Percentiles rank a stretch among this genome's conserved stretches.
Evolutionary conservation across 257 asterid species (phyloP).

Genomic region (Solanum virginianum): DNA sequence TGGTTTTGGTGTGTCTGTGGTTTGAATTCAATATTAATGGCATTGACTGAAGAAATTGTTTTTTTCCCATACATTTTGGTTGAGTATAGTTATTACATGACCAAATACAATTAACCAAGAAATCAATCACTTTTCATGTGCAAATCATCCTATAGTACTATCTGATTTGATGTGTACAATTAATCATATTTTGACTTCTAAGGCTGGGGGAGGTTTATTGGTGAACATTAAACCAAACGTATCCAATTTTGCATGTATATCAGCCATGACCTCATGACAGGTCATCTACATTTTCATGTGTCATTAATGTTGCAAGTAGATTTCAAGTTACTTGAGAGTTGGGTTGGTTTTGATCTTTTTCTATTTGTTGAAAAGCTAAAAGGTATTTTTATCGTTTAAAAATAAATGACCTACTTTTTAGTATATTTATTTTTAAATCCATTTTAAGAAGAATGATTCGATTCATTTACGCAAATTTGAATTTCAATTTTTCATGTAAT

Average conservation of each 20-base stretch:
- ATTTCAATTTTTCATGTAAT: fast-evolving
- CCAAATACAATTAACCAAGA: conserved; percentile 5
- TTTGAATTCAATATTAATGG: background rate
- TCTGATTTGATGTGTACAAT: background rate
- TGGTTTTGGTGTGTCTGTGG: background rate
- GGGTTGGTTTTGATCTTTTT: background rate
- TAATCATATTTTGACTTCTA: conserved; percentile 6
- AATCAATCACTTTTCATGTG: background rate
- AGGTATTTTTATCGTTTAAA: no score
- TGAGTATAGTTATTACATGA: background rate
- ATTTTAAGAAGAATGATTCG: no score
- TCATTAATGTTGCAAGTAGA: background rate
- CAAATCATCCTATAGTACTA: background rate
- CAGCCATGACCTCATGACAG: background rate
- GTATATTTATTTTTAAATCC: no score
- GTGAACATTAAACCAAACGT: background rate
- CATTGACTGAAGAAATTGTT: background rate
- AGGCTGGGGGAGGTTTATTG: background rate
- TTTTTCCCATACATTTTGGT: background rate
- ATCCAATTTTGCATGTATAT: background rate
- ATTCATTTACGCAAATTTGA: no score
- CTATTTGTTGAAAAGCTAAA: background rate
- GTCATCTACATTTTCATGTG: background rate
- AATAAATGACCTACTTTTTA: no score
- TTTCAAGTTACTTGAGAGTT: background rate